Base-by-base conservation (phyloP, 345 rosid species). In the Eucalyptus polybractea region DNA sequence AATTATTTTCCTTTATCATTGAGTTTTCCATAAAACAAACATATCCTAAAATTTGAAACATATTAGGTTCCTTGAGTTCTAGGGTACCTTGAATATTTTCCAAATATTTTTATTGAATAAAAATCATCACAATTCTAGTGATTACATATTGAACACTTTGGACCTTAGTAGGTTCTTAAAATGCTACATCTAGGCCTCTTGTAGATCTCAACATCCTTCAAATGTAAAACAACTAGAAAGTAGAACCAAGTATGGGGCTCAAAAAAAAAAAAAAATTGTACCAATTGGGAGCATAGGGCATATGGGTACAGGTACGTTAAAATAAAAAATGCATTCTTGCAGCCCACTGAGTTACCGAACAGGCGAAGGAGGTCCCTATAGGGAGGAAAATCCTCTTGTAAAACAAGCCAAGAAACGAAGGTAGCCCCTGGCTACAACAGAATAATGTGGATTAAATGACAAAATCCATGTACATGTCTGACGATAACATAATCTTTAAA, bases 151-250 rank as follows among this genome's bases (percentile, higher is more conserved):
- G 69, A 62, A 62, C 17, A 62, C 16, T 29, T 0, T 21, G 10
- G 58, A 21, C 5, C 25, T 21, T 21, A 21, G 5, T 8, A 53
- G 10, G 4, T 53, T 53, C 5, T 53, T 21, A 53, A 53, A 53
- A 0, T 53, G 5, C 25, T 53, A 21, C 0, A 2, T 19, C 0
- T 1, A 53, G 0, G 5, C 2, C 25, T 53, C 25, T 53, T 21
- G 58, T 0, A 0, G 5, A 53, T 53, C 10, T 53, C 0, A 0
- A 53, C 58, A 53, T 3, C 58, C 10, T 53, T 53, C 58, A 21
- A 53, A 21, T 0, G 5, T 21, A 53, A 21, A 53, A 53, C 1
- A 53, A 53, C 10, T 19, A 21, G 10, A 53, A 53, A 53, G 24
- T 53, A 53, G 58, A 21, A 53, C 10, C 0, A 0, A 8, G 58